Conservation (phyloP, 371 early-diverging fungal species). For the Mucor sp. region DNA sequence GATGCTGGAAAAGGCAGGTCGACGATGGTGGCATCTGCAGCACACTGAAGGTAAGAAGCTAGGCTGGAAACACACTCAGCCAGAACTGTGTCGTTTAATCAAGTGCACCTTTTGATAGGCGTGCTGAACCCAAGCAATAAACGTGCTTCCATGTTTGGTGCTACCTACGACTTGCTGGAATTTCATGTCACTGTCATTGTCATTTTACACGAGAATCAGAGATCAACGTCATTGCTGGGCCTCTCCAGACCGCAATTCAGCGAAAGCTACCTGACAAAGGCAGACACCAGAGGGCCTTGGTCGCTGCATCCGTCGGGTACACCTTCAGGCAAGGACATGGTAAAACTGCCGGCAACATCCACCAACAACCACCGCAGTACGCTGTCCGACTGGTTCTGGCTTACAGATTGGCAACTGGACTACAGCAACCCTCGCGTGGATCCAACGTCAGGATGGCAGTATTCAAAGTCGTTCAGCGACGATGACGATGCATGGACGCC, state of each 20-base stretch:
- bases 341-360: constrained; percentile 46
- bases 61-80: too few species aligned
- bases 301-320: constrained; percentile 55
- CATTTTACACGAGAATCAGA: constrained; percentile 72
- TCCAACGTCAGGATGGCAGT: constrained; percentile 71
- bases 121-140: constrained; percentile 21
- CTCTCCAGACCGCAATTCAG: constrained; percentile 59
- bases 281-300: constrained; percentile 65
- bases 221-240: constrained; percentile 54
- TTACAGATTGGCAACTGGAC: constrained; percentile 83
- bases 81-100: background rate
- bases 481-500: constrained; percentile 58
- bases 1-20: constrained; percentile 59
- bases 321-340: constrained; percentile 55
- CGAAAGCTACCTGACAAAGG: constrained; percentile 44
- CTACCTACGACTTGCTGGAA: constrained; percentile 50
- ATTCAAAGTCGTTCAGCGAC: constrained; percentile 61
- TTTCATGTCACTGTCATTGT: constrained; percentile 68
- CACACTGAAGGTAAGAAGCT: constrained; percentile 20
- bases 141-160: constrained; percentile 29
- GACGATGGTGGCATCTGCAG: constrained; percentile 26
- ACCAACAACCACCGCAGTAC: constrained; percentile 21
- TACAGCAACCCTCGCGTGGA: constrained; percentile 64
- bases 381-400: constrained; percentile 74
- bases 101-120: background rate